Conservation (phyloP, 1,139 yeast species). For the Chernovozyma aurita region DNA sequence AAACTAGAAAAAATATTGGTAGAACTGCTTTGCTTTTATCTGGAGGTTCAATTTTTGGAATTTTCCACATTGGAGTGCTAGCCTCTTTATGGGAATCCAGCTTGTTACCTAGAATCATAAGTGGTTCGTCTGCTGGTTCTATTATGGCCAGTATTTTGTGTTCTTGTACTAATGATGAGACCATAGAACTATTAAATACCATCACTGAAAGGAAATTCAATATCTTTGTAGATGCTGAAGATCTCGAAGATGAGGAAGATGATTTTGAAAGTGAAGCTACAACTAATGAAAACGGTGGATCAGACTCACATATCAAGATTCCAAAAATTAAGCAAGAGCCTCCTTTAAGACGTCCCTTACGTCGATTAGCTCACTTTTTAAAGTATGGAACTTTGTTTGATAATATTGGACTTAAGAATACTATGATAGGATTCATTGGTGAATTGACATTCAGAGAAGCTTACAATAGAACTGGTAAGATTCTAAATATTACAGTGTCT, state of each 20-base stretch:
- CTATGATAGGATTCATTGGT: slow-evolving; percentile 80
- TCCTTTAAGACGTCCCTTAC: slow-evolving; percentile 16
- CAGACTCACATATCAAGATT: slow-evolving; percentile 18
- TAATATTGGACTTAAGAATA: slow-evolving; percentile 61
- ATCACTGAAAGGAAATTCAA: slow-evolving; percentile 59
- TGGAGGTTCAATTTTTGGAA: slow-evolving; percentile 94
- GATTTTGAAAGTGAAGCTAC: not conserved
- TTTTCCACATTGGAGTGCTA: slow-evolving; percentile 88
- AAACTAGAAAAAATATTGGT: slow-evolving; percentile 88
- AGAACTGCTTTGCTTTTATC: slow-evolving; percentile 87
- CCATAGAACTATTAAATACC: slow-evolving; percentile 48
- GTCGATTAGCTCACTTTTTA: slow-evolving; percentile 47
- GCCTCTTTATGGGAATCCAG: slow-evolving; percentile 71
- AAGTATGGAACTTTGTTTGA: slow-evolving; percentile 90
- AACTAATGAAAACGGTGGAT: not conserved
- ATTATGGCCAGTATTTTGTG: slow-evolving; percentile 88
- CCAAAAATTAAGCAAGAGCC: slow-evolving; percentile 4
- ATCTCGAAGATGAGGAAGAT: slow-evolving; percentile 10
- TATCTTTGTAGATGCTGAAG: slow-evolving; percentile 48
- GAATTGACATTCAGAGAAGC: slow-evolving; percentile 73
- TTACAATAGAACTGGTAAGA: slow-evolving; percentile 55
- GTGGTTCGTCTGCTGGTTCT: slow-evolving; percentile 96
- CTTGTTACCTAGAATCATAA: slow-evolving; percentile 80
- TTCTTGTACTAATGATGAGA: slow-evolving; percentile 74
- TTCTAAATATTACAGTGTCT: slow-evolving; percentile 52